phyloP scores from a whole-genome alignment of 768 basidiomycete genomes.

The Suillus clintonianus region DNA sequence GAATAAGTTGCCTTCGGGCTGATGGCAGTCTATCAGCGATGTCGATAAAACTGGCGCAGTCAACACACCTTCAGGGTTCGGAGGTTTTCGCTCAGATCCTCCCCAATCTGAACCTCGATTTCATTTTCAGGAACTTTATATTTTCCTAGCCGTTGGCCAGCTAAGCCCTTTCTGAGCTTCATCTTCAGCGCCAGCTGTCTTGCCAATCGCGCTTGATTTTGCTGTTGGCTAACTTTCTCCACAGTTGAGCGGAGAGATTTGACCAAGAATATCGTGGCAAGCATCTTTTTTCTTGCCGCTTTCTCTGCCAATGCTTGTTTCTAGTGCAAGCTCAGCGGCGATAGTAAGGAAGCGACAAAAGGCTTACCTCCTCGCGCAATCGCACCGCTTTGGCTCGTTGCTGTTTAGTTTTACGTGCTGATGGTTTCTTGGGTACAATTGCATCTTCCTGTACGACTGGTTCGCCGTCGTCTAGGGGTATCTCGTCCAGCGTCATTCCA shows the following conservation, averaged over 20 bases:
- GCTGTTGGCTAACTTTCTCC: slow-evolving; percentile 36
- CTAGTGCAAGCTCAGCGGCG: slow-evolving; percentile 32
- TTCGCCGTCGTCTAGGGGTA: slow-evolving; percentile 42
- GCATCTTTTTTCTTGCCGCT: slow-evolving; percentile 59
- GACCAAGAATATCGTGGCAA: slow-evolving; percentile 57
- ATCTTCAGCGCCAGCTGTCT: slow-evolving; percentile 47
- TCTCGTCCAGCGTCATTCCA: slow-evolving; percentile 68
- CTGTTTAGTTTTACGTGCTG: slow-evolving; percentile 56
- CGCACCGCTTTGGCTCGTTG: slow-evolving; percentile 71
- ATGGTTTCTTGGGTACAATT: slow-evolving; percentile 40
- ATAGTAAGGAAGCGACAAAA: not conserved
- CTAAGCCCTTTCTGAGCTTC: slow-evolving; percentile 63
- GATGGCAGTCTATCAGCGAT: not conserved
- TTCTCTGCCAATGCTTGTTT: slow-evolving; percentile 66
- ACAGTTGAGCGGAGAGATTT: slow-evolving; percentile 51
- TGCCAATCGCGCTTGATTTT: slow-evolving; percentile 36
- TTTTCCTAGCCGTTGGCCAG: slow-evolving; percentile 78
- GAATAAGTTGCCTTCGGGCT: slow-evolving; percentile 96
- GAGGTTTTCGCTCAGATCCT: slow-evolving; percentile 84
- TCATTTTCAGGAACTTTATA: slow-evolving; percentile 68
- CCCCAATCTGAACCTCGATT: slow-evolving; percentile 87
- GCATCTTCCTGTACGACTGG: slow-evolving; percentile 32
- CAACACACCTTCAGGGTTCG: slow-evolving; percentile 75
- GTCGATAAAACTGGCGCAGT: not conserved
- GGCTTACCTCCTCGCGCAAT: slow-evolving; percentile 61